phyloP scores from a whole-genome alignment of 371 early-diverging fungal genomes.

The Cokeromyces recurvatus region DNA sequence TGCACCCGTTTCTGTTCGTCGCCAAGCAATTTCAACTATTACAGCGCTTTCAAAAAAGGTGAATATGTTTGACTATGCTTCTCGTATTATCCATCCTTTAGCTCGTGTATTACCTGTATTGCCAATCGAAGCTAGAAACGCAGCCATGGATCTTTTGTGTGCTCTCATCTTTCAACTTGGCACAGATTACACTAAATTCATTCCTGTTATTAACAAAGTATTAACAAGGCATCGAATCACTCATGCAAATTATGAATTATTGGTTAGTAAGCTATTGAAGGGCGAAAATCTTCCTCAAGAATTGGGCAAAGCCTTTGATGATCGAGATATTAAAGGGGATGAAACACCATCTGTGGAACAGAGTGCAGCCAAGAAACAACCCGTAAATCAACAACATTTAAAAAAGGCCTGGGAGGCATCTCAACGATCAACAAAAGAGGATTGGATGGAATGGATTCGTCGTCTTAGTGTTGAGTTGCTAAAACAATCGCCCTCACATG shows the following conservation, averaged over 20 bases:
- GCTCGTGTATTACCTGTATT: constrained; percentile 67
- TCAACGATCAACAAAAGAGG: constrained; percentile 88
- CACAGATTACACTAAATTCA: constrained; percentile 85
- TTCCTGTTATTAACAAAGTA: constrained; percentile 82
- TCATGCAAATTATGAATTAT: constrained; percentile 64
- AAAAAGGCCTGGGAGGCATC: constrained; percentile 93
- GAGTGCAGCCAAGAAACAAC: constrained; percentile 60
- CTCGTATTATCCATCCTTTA: constrained; percentile 88
- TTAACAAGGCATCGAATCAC: constrained; percentile 62
- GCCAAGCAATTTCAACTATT: constrained; percentile 75
- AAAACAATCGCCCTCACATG: constrained; percentile 94
- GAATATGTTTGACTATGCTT: constrained; percentile 86
- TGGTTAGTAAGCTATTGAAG: constrained; percentile 72
- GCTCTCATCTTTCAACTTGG: constrained; percentile 84
- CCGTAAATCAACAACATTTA: constrained; percentile 85
- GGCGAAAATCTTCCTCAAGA: constrained; percentile 77
- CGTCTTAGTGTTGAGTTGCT: constrained; percentile 88
- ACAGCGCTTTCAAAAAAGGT: constrained; percentile 76
- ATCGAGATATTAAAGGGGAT: constrained; percentile 39
- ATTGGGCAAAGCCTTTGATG: constrained; percentile 47
- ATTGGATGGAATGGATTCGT: constrained; percentile 97
- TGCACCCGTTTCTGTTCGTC: constrained; percentile 61
- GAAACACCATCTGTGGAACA: constrained; percentile 53
- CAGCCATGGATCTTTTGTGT: constrained; percentile 81
- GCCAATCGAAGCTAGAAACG: constrained; percentile 59